phyloP scores from a whole-genome alignment of 176 grass and related monocot genomes.

The Oryza glaberrima region DNA sequence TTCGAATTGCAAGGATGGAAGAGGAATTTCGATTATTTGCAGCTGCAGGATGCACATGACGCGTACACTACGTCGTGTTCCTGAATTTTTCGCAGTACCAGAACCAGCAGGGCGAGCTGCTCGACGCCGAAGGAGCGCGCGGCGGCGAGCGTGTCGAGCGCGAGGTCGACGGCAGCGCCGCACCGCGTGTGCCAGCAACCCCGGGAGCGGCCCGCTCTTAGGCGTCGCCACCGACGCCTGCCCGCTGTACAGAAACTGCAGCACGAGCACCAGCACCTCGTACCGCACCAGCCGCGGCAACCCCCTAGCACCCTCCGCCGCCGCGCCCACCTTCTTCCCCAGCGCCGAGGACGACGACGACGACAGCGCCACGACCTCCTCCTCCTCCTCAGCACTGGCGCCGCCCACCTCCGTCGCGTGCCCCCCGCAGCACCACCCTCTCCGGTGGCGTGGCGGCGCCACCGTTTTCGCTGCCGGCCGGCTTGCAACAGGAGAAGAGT shows the following conservation, averaged over 20 bases:
- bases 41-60: not conserved
- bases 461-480: no score
- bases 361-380: no score
- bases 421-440: no score
- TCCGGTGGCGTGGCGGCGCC: no score
- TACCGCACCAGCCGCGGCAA: slow-evolving; percentile 38
- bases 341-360: no score
- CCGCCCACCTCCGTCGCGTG: no score
- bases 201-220: slow-evolving; percentile 66
- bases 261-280: slow-evolving; percentile 88
- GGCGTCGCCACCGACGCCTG: slow-evolving; percentile 83
- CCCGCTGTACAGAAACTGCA: slow-evolving; percentile 98
- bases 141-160: slow-evolving; percentile 62
- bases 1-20: not conserved
- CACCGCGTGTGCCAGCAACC: slow-evolving; percentile 60
- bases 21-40: not conserved
- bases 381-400: no score
- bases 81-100: slow-evolving; percentile 40
- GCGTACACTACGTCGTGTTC: not conserved
- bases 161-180: slow-evolving; percentile 61
- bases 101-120: slow-evolving; percentile 78
- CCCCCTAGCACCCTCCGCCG: no score
- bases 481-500: no score
- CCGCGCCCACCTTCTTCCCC: no score
- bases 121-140: slow-evolving; percentile 70